A percentile compares a stretch with the other conserved stretches of the same genome.
Conservation (phyloP, 2,329 filamentous ascomycete genomes). For the Penicillium oxalicum region DNA sequence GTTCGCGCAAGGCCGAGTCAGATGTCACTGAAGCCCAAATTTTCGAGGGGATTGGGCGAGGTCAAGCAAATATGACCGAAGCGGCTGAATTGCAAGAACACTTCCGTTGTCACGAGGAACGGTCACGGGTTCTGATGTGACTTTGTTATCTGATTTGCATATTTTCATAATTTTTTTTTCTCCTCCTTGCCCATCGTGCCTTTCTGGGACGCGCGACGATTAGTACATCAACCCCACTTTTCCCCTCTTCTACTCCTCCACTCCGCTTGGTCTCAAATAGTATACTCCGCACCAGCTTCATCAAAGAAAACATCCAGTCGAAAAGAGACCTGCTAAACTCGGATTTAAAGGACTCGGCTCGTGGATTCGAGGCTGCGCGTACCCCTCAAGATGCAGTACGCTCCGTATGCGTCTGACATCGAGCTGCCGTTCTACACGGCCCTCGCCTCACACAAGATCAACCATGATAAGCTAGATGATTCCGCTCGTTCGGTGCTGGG, state of each 20-base stretch:
- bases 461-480: constrained; percentile 94
- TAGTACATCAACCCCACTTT: constrained; percentile 16
- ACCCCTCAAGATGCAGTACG: constrained; percentile 58
- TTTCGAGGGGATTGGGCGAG: too few species aligned
- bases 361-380: too few species aligned
- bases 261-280: neutral
- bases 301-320: neutral
- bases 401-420: constrained; percentile 87
- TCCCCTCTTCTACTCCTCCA: constrained; percentile 2
- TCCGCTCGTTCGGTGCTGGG: constrained; percentile 81
- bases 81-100: neutral
- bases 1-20: too few species aligned
- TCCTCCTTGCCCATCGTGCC: neutral
- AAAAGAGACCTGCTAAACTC: neutral
- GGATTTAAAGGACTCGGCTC: neutral
- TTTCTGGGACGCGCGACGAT: constrained; percentile 6
- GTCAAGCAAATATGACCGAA: neutral
- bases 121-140: constrained; percentile 1
- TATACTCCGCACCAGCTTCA: constrained; percentile 1
- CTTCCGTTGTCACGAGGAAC: neutral
- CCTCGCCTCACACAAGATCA: constrained; percentile 88
- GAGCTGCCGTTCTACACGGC: constrained; percentile 92
- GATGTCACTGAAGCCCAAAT: too few species aligned
- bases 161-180: neutral
- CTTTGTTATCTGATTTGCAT: neutral